These are phyloP conservation scores for Entelexis sorbosivorans DNA, from an alignment of 1,139 yeast species.

Conservation along the genomic window DNA sequence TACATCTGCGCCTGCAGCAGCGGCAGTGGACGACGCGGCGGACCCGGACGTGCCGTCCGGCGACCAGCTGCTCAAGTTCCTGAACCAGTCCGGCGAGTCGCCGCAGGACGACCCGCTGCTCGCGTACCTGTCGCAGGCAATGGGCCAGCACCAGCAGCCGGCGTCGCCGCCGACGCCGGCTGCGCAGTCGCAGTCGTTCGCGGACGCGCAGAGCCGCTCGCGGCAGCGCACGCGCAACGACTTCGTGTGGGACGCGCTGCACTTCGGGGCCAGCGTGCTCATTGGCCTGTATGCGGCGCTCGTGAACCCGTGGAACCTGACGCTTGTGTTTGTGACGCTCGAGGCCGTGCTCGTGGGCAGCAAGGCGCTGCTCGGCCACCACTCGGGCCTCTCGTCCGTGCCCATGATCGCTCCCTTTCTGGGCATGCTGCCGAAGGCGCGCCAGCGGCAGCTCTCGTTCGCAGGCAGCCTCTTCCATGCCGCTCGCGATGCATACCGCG, in stretches of 20 bases:
- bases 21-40: neutral
- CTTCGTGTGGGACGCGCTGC: conserved; percentile 26
- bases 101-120: conserved; percentile 9
- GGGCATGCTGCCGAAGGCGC: conserved; percentile 27
- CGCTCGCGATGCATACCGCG: conserved; percentile 26
- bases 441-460: conserved; percentile 25
- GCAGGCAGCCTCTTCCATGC: conserved; percentile 26
- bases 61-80: conserved; percentile 1
- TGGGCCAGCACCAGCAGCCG: neutral
- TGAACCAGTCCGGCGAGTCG: neutral
- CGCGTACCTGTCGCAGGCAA: conserved; percentile 1
- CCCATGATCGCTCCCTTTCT: conserved; percentile 24
- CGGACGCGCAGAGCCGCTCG: conserved; percentile 3
- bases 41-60: neutral
- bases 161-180: neutral
- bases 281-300: conserved; percentile 21
- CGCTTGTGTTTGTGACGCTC: conserved; percentile 28
- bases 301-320: conserved; percentile 21
- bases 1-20: too few species aligned
- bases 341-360: conserved; percentile 29
- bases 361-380: conserved; percentile 29
- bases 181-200: conserved; percentile 5
- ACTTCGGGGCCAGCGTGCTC: conserved; percentile 22
- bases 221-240: conserved; percentile 4
- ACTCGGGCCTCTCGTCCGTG: conserved; percentile 25